These are phyloP conservation scores for Penicillium salamii DNA, from an alignment of 495 filamentous ascomycete species.

Conservation along the genomic window DNA sequence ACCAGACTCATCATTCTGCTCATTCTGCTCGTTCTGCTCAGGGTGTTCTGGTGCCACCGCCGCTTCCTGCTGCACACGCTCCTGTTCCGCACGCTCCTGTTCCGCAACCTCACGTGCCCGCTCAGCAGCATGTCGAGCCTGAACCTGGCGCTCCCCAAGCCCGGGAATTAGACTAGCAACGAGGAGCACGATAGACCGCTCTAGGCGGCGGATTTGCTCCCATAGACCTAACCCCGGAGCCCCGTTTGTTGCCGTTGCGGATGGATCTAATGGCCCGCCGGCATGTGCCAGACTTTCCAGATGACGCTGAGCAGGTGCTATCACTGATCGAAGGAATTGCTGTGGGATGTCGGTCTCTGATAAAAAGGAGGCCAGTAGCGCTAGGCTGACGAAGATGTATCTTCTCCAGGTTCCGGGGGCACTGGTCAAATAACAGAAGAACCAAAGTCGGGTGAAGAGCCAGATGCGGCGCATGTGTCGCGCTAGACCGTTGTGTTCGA, in stretches of 20 bases:
- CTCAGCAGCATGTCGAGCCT: slow-evolving; percentile 62
- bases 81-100: slow-evolving; percentile 51
- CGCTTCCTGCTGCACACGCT: slow-evolving; percentile 37
- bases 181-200: slow-evolving; percentile 78
- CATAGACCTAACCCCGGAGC: slow-evolving; percentile 8
- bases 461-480: slow-evolving; percentile 62
- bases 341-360: slow-evolving; percentile 64
- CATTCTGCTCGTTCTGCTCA: slow-evolving; percentile 6
- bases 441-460: slow-evolving; percentile 72
- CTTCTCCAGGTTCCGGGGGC: slow-evolving; percentile 70
- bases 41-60: background rate
- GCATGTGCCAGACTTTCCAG: slow-evolving; percentile 69
- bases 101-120: slow-evolving; percentile 27
- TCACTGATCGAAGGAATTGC: slow-evolving; percentile 51
- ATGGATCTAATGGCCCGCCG: slow-evolving; percentile 27
- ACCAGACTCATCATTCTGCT: too few relatives aligned
- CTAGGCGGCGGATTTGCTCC: slow-evolving; percentile 58
- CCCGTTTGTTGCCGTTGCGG: slow-evolving; percentile 10
- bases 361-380: slow-evolving; percentile 59
- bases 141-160: slow-evolving; percentile 78
- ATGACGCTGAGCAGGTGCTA: slow-evolving; percentile 65
- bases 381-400: slow-evolving; percentile 58
- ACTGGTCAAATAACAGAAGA: slow-evolving; percentile 79
- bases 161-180: slow-evolving; percentile 82
- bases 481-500: slow-evolving; percentile 45